Evolutionary conservation across 805 yeast species (phyloP).

Genomic region (Saccharomycopsis synnaedendra): DNA sequence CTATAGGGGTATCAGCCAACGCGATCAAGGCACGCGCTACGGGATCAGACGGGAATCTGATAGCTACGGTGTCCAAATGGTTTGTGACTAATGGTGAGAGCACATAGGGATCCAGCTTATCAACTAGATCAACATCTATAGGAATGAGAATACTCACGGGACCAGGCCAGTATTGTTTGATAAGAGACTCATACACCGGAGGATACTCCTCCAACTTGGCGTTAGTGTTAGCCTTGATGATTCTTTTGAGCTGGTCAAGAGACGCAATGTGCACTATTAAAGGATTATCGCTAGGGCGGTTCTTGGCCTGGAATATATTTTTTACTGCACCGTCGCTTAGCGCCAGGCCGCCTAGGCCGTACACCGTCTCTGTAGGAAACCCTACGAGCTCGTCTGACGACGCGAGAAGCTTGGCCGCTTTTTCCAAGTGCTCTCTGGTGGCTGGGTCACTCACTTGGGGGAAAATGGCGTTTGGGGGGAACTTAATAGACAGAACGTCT

Average conservation of each 20-base stretch:
- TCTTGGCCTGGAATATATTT: constrained; percentile 77
- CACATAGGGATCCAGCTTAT: constrained; percentile 20
- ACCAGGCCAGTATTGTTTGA: constrained; percentile 86
- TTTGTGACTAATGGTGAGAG: constrained; percentile 76
- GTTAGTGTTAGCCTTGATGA: constrained; percentile 31
- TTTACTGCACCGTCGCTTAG: constrained; percentile 59
- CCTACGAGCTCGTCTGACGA: constrained; percentile 52
- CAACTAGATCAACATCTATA: constrained; percentile 19
- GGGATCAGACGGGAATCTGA: constrained; percentile 77
- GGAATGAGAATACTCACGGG: constrained; percentile 85
- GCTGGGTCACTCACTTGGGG: constrained; percentile 30
- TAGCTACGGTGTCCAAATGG: constrained; percentile 83
- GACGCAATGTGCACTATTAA: constrained; percentile 84
- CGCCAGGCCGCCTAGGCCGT: constrained; percentile 89
- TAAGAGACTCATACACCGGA: constrained; percentile 47
- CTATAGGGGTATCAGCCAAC: constrained; percentile 75
- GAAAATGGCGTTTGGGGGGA: constrained; percentile 9
- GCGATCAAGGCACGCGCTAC: constrained; percentile 87
- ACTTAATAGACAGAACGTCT: constrained; percentile 7
- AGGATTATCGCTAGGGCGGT: constrained; percentile 93
- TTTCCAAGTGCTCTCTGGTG: constrained; percentile 31
- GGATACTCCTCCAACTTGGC: constrained; percentile 44
- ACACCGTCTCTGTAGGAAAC: constrained; percentile 95
- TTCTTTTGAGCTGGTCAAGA: constrained; percentile 52
- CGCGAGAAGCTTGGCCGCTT: constrained; percentile 35